A percentile compares a stretch with the other conserved stretches of the same genome.
These are phyloP conservation scores for Inga laurina DNA, from an alignment of 306 rosid genomes.

Conservation along the genomic window DNA sequence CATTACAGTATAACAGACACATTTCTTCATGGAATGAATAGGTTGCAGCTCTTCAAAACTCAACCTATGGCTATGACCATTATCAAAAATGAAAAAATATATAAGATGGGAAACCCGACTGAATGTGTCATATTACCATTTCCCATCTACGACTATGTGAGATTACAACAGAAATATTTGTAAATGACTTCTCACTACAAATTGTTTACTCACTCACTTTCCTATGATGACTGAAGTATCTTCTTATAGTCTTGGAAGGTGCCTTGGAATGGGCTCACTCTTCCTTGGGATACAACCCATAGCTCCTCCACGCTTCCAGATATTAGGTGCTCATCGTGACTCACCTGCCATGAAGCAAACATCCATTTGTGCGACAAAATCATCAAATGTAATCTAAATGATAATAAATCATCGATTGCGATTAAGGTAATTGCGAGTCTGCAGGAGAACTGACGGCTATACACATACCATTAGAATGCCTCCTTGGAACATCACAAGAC, in stretches of 20 bases:
- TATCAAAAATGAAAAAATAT: neutral
- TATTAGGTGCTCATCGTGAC: conserved; percentile 97
- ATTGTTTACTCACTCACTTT: neutral
- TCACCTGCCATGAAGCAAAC: conserved; percentile 65
- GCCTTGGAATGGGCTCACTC: conserved; percentile 79
- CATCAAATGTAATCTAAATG: neutral
- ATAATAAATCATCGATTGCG: neutral
- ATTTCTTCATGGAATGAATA: neutral
- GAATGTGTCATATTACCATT: neutral
- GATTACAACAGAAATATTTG: conserved; percentile 14
- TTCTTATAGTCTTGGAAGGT: conserved; percentile 86
- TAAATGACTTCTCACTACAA: neutral
- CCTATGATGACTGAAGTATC: conserved; percentile 71
- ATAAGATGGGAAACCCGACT: neutral
- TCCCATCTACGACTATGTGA: neutral
- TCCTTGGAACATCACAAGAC: conserved; percentile 97
- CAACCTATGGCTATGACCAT: neutral
- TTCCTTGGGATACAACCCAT: conserved; percentile 93
- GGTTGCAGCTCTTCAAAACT: neutral
- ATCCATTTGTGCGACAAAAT: conserved; percentile 1
- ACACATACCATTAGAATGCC: conserved; percentile 94
- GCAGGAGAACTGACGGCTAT: neutral
- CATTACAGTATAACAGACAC: neutral
- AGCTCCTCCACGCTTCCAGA: conserved; percentile 99
- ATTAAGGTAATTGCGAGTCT: neutral